Base-by-base conservation (phyloP, 148 eudicot genomes). In the Vaccinium corymbosum region DNA sequence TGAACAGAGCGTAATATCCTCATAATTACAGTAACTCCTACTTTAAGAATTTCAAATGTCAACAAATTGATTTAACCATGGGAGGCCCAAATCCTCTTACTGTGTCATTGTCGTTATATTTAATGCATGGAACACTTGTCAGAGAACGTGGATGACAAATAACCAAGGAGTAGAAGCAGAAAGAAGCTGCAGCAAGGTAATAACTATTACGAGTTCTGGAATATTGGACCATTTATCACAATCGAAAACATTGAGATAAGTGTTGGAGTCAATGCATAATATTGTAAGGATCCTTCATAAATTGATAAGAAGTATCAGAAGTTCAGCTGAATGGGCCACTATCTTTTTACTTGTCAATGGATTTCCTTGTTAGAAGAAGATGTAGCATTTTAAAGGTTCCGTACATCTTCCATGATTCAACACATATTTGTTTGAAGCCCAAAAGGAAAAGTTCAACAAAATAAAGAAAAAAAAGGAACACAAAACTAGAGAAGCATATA, bases 1-100 rank as follows among this genome's bases (percentile, higher is more conserved):
- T 81, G 83, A 71, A 22, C 14, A 17, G 55, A 81, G 76, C 75
- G 66, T 64, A 48, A 22, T 64, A 46, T 78, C 74, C 59, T 0
- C 16, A 62, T 59, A 62, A n/a, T 12, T 22, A 42, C 52, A 42
- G 7, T 13, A 61, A 61, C 57, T 52, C 32, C 48, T 50, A 78
- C 20, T 29, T 8, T 29, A 14, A 78, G 71, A 76, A 17, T 48
- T 76, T 84, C 56, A 68, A 20, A 52, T 22, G 53, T 27, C 38
- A 68, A 77, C 22, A 76, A 83, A n/a, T 25, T 53, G 22, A 80
- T 10, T 42, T 5, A 52, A 51, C 17, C 56, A 51, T 7, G 16
- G 76, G 29, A 27, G 56, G 20, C 46, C 46, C 46, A 42, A 42
- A 32, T 16, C 25, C 19, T 61, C 22, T 4, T 19, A 17, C 64